Conservation (phyloP, 73 alveolate species). For the Paramecium caudatum region DNA sequence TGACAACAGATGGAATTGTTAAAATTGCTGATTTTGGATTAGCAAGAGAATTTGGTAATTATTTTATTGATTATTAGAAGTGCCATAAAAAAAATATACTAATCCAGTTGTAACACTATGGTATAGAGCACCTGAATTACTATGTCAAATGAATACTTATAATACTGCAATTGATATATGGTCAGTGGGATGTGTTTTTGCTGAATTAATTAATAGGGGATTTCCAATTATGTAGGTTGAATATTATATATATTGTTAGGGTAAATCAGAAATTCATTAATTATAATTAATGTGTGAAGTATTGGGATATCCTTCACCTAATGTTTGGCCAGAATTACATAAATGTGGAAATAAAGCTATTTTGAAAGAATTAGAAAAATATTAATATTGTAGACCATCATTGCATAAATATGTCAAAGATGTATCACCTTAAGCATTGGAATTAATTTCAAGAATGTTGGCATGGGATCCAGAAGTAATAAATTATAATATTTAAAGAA, state of each 20-base stretch:
- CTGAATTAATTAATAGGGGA: constrained; percentile 73
- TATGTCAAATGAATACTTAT: constrained; percentile 80
- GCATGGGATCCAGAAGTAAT: constrained; percentile 77
- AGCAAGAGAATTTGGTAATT: constrained; percentile 81
- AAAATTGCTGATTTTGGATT: constrained; percentile 95
- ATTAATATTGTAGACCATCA: constrained; percentile 55
- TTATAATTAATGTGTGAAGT: constrained; percentile 71
- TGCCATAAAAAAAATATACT: constrained; percentile 82
- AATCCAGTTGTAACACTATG: constrained; percentile 90
- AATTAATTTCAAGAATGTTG: constrained; percentile 67
- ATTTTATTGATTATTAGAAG: not conserved
- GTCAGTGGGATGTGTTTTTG: constrained; percentile 81
- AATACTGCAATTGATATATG: constrained; percentile 87
- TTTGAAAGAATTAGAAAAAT: constrained; percentile 72
- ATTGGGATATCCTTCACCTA: constrained; percentile 69
- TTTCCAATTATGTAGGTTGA: constrained; percentile 52
- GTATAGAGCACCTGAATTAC: constrained; percentile 93
- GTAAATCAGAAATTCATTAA: constrained; percentile 70
- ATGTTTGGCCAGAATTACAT: constrained; percentile 73
- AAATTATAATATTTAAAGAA: not conserved
- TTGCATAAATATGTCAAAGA: not conserved
- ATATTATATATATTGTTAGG: not conserved
- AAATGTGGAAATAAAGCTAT: constrained; percentile 57
- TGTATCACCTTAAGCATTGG: constrained; percentile 63
- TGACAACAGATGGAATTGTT: constrained; percentile 80